Conservation (phyloP, 495 filamentous ascomycete genomes). For the Penicillium macrosclerotiorum region DNA sequence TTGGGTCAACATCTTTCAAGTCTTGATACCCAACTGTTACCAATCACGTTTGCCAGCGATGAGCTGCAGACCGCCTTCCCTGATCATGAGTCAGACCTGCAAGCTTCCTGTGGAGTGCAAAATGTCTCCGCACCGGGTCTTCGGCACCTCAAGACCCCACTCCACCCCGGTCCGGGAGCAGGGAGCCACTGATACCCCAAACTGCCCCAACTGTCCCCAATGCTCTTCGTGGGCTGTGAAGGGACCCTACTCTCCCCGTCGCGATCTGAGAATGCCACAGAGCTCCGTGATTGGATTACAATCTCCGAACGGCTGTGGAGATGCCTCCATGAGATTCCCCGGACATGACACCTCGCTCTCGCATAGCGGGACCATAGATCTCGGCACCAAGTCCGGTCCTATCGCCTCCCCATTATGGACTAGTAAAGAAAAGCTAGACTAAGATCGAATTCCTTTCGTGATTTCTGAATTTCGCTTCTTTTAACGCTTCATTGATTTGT, state of each 20-base stretch:
- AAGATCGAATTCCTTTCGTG: neutral
- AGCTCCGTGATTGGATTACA: conserved; percentile 9
- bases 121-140: conserved; percentile 21
- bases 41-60: neutral
- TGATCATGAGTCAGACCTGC: neutral
- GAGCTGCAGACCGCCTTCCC: neutral
- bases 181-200: too few species aligned
- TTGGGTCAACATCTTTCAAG: neutral
- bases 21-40: conserved; percentile 1
- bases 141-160: conserved; percentile 23
- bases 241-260: neutral
- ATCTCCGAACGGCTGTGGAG: conserved; percentile 7
- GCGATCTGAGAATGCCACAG: neutral
- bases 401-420: conserved; percentile 2
- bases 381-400: conserved; percentile 14
- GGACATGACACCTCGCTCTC: conserved; percentile 6
- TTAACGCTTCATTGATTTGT: neutral
- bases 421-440: conserved; percentile 4
- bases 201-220: neutral
- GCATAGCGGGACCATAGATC: neutral
- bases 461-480: neutral
- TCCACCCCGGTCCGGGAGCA: neutral
- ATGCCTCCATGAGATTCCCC: neutral
- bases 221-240: neutral
- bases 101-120: neutral